Base-by-base conservation (phyloP, 345 rosid species). In the Raphanus sativus region DNA sequence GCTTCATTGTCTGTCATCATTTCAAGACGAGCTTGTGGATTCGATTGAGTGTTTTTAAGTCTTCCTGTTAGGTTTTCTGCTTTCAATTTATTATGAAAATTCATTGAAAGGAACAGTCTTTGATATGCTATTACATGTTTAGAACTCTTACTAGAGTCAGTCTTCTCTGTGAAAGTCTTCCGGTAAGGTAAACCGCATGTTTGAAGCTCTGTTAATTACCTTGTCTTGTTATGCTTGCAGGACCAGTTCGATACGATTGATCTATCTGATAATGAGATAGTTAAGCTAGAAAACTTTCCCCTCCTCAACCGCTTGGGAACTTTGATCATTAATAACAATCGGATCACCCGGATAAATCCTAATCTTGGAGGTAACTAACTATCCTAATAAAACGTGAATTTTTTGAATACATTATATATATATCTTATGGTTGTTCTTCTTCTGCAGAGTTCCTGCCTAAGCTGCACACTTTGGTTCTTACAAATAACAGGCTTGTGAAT, bases 221-320 rank as follows among this genome's bases (percentile, higher is more conserved):
- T 80, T 76, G 28, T 42, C 8, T 45, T 75, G 65, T 21, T 36
- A 0, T 71, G 64, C 75, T 74, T 36, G 10, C 88, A 96, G 99
- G 99, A 96, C 77, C 99, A 96, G 86, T 96, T 96, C 25, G 99
- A 96, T 86, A 96, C 99, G 13, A 65, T 96, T 13, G 99, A 96
- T 87, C 84, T 96, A 76, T 87, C 99, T 4, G 99, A 96, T 75
- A 96, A 96, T 78, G 99, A 96, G 91, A 96, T 96, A 67, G 99
- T 96, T 58, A 96, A 96, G 89, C 94, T 96, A 28, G 99, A 96
- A 69, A 91, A 93, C 85, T 85, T 96, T 71, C 99, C 96, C 1
- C 79, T 82, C 81, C 98, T 96, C 62, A 87, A 86, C 54, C 96
- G 99, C 10, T 76, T 93, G 86, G 98, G 99, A 59, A 91, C 98